phyloP scores from a whole-genome alignment of 2,329 filamentous ascomycete species.

The Atkinsonella texensis region DNA sequence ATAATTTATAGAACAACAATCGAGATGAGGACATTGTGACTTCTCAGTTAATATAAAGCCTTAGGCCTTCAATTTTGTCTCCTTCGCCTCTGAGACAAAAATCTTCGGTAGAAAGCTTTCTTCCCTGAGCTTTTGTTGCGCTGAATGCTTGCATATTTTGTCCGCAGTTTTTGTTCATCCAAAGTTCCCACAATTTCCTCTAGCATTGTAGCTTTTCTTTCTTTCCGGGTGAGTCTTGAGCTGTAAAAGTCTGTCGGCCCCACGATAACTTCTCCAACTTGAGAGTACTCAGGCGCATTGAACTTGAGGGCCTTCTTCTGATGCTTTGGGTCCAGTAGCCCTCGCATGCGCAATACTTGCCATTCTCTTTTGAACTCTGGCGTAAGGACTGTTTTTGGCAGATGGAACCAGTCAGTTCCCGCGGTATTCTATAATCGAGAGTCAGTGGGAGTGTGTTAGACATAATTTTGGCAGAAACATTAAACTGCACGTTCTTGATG shows the following conservation, averaged over 20 bases:
- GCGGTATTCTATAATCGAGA: conserved; percentile 39
- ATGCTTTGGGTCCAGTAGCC: conserved; percentile 79
- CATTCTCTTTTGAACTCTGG: conserved; percentile 80
- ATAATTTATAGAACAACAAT: neutral
- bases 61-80: conserved; percentile 9
- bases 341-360: conserved; percentile 80
- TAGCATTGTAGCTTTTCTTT: conserved; percentile 75
- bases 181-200: conserved; percentile 57
- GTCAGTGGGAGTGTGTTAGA: conserved; percentile 11
- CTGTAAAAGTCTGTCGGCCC: conserved; percentile 82
- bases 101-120: conserved; percentile 76
- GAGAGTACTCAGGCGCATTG: conserved; percentile 61
- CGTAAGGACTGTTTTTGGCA: conserved; percentile 75
- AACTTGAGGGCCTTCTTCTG: conserved; percentile 80
- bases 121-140: conserved; percentile 73
- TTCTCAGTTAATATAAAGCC: neutral
- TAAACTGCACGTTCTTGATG: neutral
- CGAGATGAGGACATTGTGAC: neutral
- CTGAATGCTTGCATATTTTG: conserved; percentile 81
- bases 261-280: conserved; percentile 79
- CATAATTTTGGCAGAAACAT: neutral
- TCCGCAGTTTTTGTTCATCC: conserved; percentile 59
- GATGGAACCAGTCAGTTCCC: conserved; percentile 74
- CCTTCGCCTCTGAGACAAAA: conserved; percentile 38
- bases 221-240: conserved; percentile 69